These are phyloP conservation scores for Lolium perenne DNA, from an alignment of 176 grass and related monocot species.

Conservation along the genomic window DNA sequence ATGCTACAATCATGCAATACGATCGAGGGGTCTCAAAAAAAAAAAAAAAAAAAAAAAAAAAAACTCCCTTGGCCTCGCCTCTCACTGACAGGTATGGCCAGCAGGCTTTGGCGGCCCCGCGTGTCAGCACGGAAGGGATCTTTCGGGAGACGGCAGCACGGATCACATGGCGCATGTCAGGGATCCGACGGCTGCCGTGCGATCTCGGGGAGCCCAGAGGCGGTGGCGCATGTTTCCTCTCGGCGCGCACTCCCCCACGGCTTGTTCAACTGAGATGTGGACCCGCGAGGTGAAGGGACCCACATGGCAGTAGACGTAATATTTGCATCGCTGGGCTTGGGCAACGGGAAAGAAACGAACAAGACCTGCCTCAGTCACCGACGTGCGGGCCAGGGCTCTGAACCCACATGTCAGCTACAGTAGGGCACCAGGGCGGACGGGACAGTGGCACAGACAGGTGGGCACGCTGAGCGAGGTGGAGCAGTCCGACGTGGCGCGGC, in stretches of 20 bases:
- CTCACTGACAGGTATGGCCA: neutral
- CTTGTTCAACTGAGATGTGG: neutral
- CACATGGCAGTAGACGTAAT: neutral
- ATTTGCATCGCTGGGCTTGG: neutral
- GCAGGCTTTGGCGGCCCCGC: rapidly evolving
- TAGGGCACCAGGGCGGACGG: neutral
- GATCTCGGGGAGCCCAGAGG: slow-evolving; percentile 26
- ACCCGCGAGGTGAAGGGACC: neutral
- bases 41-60: too few species aligned
- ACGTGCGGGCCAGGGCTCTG: neutral
- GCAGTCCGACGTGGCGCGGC: slow-evolving; percentile 25
- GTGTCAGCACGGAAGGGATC: neutral
- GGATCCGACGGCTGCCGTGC: slow-evolving; percentile 48
- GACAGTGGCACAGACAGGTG: slow-evolving; percentile 12
- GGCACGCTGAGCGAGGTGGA: slow-evolving; percentile 21
- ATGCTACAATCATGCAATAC: too few species aligned
- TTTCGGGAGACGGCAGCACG: slow-evolving; percentile 20
- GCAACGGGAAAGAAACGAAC: slow-evolving; percentile 43
- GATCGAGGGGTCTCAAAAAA: too few species aligned
- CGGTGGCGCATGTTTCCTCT: neutral
- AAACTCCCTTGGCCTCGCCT: rapidly evolving
- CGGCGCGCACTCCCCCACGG: neutral
- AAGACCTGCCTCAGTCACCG: neutral
- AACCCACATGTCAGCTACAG: slow-evolving; percentile 12
- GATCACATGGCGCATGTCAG: slow-evolving; percentile 67